phyloP scores from a whole-genome alignment of 192 early-diverging fungal species.

The Coemansia sp. region DNA sequence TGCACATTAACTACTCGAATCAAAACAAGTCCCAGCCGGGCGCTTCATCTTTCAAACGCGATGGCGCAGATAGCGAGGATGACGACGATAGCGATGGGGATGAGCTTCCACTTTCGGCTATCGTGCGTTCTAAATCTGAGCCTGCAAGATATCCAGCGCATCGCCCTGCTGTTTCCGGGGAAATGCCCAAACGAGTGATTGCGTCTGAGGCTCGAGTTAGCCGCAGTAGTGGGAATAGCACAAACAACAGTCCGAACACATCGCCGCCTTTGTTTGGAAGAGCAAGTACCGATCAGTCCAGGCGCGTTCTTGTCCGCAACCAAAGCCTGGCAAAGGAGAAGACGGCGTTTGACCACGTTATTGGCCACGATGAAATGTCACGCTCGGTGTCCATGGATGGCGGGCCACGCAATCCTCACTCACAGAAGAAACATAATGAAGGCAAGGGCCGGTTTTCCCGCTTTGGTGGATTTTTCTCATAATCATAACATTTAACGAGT shows the following conservation, averaged over 20 bases:
- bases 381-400: slow-evolving; percentile 2
- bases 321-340: neutral
- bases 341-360: neutral
- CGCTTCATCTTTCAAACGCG: neutral
- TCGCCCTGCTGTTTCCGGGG: neutral
- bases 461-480: neutral
- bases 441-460: neutral
- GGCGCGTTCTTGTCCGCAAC: slow-evolving; percentile 1
- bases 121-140: slow-evolving; percentile 45
- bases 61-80: neutral
- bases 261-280: neutral
- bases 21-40: neutral
- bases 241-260: neutral
- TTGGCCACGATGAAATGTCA: neutral
- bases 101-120: slow-evolving; percentile 39
- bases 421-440: neutral
- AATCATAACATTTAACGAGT: neutral
- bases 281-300: neutral
- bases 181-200: neutral
- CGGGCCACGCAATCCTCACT: neutral
- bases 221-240: neutral
- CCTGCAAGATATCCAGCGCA: slow-evolving; percentile 7
- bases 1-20: slow-evolving; percentile 29
- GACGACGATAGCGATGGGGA: slow-evolving; percentile 36
- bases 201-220: neutral